phyloP scores from a whole-genome alignment of 2,329 filamentous ascomycete species.

The Coniochaeta sp. region DNA sequence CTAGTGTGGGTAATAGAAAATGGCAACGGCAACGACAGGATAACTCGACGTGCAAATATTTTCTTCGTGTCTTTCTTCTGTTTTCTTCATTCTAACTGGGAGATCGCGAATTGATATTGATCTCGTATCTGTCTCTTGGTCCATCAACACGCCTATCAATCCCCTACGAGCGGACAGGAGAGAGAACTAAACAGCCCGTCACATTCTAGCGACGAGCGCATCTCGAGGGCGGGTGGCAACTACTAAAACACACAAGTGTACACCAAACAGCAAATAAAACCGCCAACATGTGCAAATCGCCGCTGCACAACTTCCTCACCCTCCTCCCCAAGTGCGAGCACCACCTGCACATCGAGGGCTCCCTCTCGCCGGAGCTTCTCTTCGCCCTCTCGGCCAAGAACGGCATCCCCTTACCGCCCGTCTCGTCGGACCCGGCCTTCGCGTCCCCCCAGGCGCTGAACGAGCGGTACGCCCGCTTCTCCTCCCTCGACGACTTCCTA shows the following conservation, averaged over 20 bases:
- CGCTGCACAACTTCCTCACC: slow-evolving; percentile 51
- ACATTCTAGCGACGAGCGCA: no score
- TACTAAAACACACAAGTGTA: no score
- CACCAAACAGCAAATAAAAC: not conserved
- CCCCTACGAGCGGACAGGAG: no score
- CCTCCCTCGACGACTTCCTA: slow-evolving; percentile 69
- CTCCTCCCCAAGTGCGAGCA: slow-evolving; percentile 75
- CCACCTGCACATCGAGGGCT: slow-evolving; percentile 74
- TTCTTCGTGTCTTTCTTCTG: not conserved
- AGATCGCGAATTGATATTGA: no score
- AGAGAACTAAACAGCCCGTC: no score
- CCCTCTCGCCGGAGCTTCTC: slow-evolving; percentile 61
- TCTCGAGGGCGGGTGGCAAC: no score
- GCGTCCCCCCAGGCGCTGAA: slow-evolving; percentile 49
- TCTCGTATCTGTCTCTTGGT: no score
- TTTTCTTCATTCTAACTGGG: no score
- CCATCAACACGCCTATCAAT: no score
- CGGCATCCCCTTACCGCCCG: slow-evolving; percentile 48
- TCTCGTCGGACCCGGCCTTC: slow-evolving; percentile 49
- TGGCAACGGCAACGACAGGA: not conserved
- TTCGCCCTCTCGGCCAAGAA: slow-evolving; percentile 64
- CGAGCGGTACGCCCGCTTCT: slow-evolving; percentile 59
- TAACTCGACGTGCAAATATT: not conserved
- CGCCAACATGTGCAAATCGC: slow-evolving; percentile 45
- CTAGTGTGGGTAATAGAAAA: not conserved